Percentiles rank a stretch among this genome's conserved stretches.
Evolutionary conservation across 2,329 filamentous ascomycete genomes (phyloP).

Genomic region (Aureobasidium sp.): DNA sequence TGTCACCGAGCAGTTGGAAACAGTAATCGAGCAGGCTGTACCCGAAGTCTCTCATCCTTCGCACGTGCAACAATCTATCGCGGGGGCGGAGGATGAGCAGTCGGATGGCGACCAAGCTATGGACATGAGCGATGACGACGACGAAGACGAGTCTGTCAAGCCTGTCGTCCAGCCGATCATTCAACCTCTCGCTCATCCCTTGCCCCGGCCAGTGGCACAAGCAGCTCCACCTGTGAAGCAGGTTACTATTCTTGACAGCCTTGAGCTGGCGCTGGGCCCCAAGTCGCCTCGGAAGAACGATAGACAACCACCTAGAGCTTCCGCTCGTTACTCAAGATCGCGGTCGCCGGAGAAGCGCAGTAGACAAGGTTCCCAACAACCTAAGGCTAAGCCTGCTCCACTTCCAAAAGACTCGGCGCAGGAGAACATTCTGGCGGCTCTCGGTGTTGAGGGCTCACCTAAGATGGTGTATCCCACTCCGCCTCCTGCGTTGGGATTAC

Average conservation of each 20-base stretch:
- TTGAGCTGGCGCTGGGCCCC: conserved; percentile 28
- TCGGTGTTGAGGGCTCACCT: conserved; percentile 33
- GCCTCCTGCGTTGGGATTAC: conserved; percentile 30
- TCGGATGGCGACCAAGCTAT: conserved; percentile 19
- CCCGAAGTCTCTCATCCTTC: not conserved
- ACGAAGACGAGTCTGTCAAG: conserved; percentile 14
- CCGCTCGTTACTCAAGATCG: conserved; percentile 22
- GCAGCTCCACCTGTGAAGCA: conserved; percentile 5
- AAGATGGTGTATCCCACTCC: conserved; percentile 33
- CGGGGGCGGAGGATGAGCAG: conserved; percentile 23
- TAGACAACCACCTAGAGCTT: conserved; percentile 16
- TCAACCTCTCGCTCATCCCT: not conserved
- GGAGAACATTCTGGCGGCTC: conserved; percentile 31
- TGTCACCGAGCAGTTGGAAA: conserved; percentile 15
- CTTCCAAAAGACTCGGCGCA: conserved; percentile 23
- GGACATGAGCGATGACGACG: conserved; percentile 18
- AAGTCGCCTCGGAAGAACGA: conserved; percentile 5
- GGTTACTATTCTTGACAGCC: conserved; percentile 20
- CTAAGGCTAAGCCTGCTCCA: conserved; percentile 19
- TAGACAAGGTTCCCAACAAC: conserved; percentile 11
- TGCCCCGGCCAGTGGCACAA: not conserved
- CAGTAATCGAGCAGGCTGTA: not conserved
- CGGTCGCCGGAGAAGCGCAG: conserved; percentile 19
- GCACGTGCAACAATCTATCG: conserved; percentile 18
- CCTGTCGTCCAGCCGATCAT: not conserved